Percentiles rank a stretch among this genome's conserved stretches.
Evolutionary conservation across 495 filamentous ascomycete genomes (phyloP).

Genomic region (Neurospora cerealis): DNA sequence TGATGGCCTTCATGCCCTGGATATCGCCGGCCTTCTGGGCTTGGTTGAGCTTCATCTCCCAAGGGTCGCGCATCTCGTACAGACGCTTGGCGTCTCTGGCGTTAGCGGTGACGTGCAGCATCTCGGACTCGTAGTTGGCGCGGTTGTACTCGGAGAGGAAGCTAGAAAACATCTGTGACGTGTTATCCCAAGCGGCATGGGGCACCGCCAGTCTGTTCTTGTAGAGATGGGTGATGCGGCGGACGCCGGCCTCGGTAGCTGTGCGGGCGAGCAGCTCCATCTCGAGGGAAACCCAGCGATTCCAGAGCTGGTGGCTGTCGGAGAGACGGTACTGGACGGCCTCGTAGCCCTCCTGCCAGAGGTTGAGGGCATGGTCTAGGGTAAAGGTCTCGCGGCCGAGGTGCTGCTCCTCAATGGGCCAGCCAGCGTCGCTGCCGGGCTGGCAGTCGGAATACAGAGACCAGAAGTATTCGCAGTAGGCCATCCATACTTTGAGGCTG

Average conservation of each 20-base stretch:
- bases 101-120: slow-evolving; percentile 57
- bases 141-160: slow-evolving; percentile 74
- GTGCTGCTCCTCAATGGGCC: slow-evolving; percentile 67
- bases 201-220: slow-evolving; percentile 64
- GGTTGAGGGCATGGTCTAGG: slow-evolving; percentile 60
- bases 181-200: slow-evolving; percentile 77
- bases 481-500: slow-evolving; percentile 77
- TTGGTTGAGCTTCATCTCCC: slow-evolving; percentile 57
- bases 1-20: slow-evolving; percentile 46
- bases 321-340: slow-evolving; percentile 71
- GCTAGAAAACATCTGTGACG: slow-evolving; percentile 69
- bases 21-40: slow-evolving; percentile 49
- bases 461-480: slow-evolving; percentile 81
- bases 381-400: slow-evolving; percentile 72
- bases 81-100: slow-evolving; percentile 60
- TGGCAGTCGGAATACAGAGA: slow-evolving; percentile 61
- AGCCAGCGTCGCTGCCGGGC: slow-evolving; percentile 44
- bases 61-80: slow-evolving; percentile 57
- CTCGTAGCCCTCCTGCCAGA: slow-evolving; percentile 70
- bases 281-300: slow-evolving; percentile 60
- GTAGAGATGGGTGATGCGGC: slow-evolving; percentile 59
- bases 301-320: slow-evolving; percentile 85
- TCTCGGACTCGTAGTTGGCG: slow-evolving; percentile 64
- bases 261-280: slow-evolving; percentile 44
- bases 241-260: slow-evolving; percentile 47